phyloP scores from a whole-genome alignment of 2,329 filamentous ascomycete species.

The Myriosclerotinia duriaeana region DNA sequence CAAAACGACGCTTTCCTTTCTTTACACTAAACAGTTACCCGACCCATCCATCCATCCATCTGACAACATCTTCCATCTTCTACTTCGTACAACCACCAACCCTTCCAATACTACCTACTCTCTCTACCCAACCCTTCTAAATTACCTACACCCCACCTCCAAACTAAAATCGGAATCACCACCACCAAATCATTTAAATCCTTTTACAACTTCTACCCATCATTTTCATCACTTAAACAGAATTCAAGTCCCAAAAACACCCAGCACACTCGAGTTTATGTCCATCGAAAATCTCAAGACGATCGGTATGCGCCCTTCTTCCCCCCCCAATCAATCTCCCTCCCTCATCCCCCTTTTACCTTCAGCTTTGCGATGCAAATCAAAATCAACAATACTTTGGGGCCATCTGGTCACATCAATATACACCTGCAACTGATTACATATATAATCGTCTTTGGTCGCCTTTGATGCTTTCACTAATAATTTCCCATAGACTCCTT shows the following conservation, averaged over 20 bases:
- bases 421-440: slow-evolving; percentile 5
- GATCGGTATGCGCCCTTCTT: slow-evolving; percentile 65
- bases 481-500: slow-evolving; percentile 19
- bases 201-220: slow-evolving; percentile 18
- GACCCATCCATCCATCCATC: too few species aligned
- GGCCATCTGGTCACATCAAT: not conserved
- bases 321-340: not conserved
- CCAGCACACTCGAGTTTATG: slow-evolving; percentile 84
- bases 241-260: slow-evolving; percentile 37
- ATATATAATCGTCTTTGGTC: not conserved
- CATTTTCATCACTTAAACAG: slow-evolving; percentile 15
- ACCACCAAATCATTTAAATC: slow-evolving; percentile 24
- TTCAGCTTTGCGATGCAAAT: not conserved
- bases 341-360: not conserved
- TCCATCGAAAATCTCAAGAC: slow-evolving; percentile 98
- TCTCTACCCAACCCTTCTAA: slow-evolving; percentile 20
- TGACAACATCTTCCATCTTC: not conserved
- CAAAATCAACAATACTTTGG: not conserved
- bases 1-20: too few species aligned
- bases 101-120: slow-evolving; percentile 4
- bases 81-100: not conserved
- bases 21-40: too few species aligned
- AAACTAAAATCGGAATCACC: slow-evolving; percentile 25
- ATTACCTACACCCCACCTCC: slow-evolving; percentile 28
- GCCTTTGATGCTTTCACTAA: slow-evolving; percentile 16